Evolutionary conservation across 2,329 filamentous ascomycete genomes (phyloP).

Genomic region (Cordyceps tenuipes): DNA sequence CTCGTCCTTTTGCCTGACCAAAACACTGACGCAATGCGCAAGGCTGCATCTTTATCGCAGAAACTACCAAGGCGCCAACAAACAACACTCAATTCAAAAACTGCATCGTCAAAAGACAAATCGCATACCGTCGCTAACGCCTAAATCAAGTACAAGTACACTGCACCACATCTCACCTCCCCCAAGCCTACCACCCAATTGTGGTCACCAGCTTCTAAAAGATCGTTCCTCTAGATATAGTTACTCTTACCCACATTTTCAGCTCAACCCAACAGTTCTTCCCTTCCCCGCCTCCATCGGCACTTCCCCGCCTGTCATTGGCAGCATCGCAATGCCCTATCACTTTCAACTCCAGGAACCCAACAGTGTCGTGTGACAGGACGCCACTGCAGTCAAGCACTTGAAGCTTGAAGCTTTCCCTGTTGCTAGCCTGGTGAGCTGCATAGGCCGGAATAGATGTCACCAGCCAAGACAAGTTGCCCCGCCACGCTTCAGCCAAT

Average conservation of each 20-base stretch:
- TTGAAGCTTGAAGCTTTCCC: neutral
- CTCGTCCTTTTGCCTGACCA: too few relatives aligned
- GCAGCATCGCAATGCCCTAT: neutral
- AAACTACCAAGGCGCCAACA: neutral
- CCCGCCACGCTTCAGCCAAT: neutral
- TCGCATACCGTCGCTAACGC: neutral
- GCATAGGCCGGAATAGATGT: neutral
- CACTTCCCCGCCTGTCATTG: neutral
- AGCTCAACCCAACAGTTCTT: neutral
- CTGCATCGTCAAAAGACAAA: neutral
- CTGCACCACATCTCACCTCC: neutral
- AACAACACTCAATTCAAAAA: neutral
- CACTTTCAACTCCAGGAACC: neutral
- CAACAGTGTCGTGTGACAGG: neutral
- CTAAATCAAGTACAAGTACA: neutral
- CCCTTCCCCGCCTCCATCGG: neutral
- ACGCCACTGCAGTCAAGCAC: neutral
- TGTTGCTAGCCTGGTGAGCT: neutral
- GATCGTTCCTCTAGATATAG: neutral
- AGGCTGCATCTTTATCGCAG: neutral
- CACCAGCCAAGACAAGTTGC: neutral
- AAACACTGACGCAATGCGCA: neutral
- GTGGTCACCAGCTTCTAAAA: neutral
- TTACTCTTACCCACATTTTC: neutral
- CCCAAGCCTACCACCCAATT: neutral